These are phyloP conservation scores for Escovopsis weberi DNA, from an alignment of 2,329 filamentous ascomycete species.

Conservation along the genomic window DNA sequence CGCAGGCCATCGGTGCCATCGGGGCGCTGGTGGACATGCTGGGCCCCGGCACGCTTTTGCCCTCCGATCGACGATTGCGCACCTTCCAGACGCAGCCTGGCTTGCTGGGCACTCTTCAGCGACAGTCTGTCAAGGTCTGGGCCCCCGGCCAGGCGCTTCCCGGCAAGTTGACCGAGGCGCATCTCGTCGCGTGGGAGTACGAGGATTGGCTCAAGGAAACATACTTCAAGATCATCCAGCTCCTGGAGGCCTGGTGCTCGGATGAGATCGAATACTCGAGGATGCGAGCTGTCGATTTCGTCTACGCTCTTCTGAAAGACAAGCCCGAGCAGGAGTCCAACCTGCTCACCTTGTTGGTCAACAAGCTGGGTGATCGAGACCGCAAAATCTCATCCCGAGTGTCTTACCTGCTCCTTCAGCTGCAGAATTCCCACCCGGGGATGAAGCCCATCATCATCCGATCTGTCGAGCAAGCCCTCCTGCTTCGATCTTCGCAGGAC, in stretches of 20 bases:
- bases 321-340: constrained; percentile 98
- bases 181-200: constrained; percentile 78
- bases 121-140: constrained; percentile 45
- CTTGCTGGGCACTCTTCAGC: constrained; percentile 56
- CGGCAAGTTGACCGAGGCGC: constrained; percentile 54
- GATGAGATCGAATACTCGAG: constrained; percentile 94
- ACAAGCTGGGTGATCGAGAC: constrained; percentile 90
- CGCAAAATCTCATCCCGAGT: constrained; percentile 91
- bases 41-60: constrained; percentile 74
- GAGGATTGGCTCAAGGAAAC: constrained; percentile 91
- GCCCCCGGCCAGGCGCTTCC: constrained; percentile 55
- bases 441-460: constrained; percentile 88
- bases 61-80: constrained; percentile 65
- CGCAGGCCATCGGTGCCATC: constrained; percentile 83
- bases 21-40: constrained; percentile 89
- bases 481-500: constrained; percentile 78
- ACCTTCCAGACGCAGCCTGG: constrained; percentile 68
- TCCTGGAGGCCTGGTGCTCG: constrained; percentile 82
- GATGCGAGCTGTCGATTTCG: constrained; percentile 73
- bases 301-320: constrained; percentile 81
- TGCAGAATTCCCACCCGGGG: constrained; percentile 74
- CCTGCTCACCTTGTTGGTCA: constrained; percentile 75
- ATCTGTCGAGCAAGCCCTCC: constrained; percentile 71
- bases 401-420: constrained; percentile 84
- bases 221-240: constrained; percentile 86